Evolutionary conservation across 2,329 filamentous ascomycete genomes (phyloP), one percentile per base, ranked within the genome.

Genomic region (Nemania sp.): DNA sequence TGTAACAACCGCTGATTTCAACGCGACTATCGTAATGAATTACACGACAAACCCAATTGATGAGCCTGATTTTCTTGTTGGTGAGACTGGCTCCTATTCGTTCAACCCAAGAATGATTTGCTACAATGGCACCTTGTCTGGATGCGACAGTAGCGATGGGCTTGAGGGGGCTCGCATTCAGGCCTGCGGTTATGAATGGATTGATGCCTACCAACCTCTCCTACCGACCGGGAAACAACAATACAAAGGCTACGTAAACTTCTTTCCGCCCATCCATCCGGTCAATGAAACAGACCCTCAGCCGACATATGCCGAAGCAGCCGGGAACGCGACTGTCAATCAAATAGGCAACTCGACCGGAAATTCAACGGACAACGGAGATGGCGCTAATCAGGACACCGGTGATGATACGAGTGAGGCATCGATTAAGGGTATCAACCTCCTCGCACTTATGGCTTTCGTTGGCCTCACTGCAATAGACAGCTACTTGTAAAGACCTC

Each of bases 251-350:
- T 38, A 35, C 27, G n/a, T 24, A 38, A 38, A 24, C 27, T 49
- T 32, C 10, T 35, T 38, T 20, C 49, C 18, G 26, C n/a, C 35
- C 20, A 26, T 27, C 32, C 22, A 58, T 20, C 13, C 54, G 38
- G 35, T 45, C 54, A 29, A 57, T 45, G 54, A 45, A 27, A 57
- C 24, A 35, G 62, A 64, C 27, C 62, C 62, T 32, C 43, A 32
- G 55, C 62, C 62, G 27, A 64, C 62, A 15, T 64, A 64, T 49
- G 54, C 22, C 47, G 62, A 64, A 38, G 22, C 22, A 13, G 62
- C 62, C n/a, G 62, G 62, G 13, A 64, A 64, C 47, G 62, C 54
- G 54, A 64, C 62, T 45, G 62, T 59, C 15, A 59, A 53, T 47
- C 22, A 59, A 32, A 52, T 45, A 10, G 27, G 18, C 22, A 45